Evolutionary conservation across 805 yeast genomes (phyloP), one percentile per base, ranked within the genome.

Genomic region (Sugiyamaella mastotermitis): DNA sequence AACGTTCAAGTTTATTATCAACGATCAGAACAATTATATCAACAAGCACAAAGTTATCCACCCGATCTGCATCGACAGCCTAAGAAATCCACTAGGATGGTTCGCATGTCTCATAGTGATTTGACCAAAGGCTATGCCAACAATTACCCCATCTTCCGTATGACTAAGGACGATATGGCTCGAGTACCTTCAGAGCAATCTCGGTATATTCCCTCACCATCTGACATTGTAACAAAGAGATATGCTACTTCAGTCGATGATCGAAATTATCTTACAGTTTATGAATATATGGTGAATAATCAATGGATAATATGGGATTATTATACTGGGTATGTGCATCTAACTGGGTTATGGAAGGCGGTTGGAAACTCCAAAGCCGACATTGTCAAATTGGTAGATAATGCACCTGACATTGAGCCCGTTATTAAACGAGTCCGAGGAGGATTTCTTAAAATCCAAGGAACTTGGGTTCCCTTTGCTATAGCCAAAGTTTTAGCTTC

Each of bases 401-500:
- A 61, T 39, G 59, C 68, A 15, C 88, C 88, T 1, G 76, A 76
- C 50, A 65, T 78, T 38, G 84, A 75, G 47, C 73, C 69, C 13
- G 71, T 68, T 29, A 70, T 81, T 38, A 76, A 76, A 50, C 72
- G 95, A 35, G 85, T 87, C 11, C 66, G 96, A 39, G 97, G 97
- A 33, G 97, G 96, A 2, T 85, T 77, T 52, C 70, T 87, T 47
- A 86, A 86, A 65, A 85, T 88, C 48, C 97, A 87, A 62, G 97
- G 97, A 3, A 85, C 95, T 6, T 88, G 96, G 96, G 62, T 86
- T 27, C 90, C 95, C 1, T 80, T 62, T 52, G 72, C 71, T 7
- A 66, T 83, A 35, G 86, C 94, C 17, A 69, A 69, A 43, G 62
- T 72, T 22, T 64, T 87, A 37, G 90, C 95, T 3, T 58, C 74